Base-by-base conservation (phyloP, 768 basidiomycete genomes). In the Macrolepiota dolichaula region DNA sequence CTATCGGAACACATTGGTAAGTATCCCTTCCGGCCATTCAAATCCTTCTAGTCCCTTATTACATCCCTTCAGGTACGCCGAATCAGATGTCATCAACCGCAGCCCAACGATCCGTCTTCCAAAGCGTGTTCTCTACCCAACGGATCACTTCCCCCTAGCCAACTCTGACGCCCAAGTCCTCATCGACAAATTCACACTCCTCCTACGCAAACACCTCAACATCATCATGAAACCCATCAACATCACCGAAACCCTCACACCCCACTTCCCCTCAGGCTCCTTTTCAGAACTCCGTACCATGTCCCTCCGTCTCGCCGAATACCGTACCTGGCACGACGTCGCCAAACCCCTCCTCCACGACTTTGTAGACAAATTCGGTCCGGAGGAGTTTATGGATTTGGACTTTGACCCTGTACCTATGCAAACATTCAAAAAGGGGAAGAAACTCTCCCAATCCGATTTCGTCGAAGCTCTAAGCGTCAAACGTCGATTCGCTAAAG, bases 301-400 rank as follows among this genome's bases (percentile, higher is more conserved):
- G 1, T 75, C 75, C 27, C 75, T 74, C 60, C 68, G 66, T 15
- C 71, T 76, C 9, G 72, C 71, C 1, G 74, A 76, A 63, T 76
- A 75, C 59, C 72, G 71, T 12, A 72, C 76, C 0, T 77, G 74
- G 73, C 60, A 66, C 1, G 64, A 65, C 22, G 74, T 77, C 12
- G 76, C 72, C 4, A 67, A 71, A 37, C 76, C 76, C 4, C 68
- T 73, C n/a, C 63, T 70, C 13, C 64, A 71, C 19, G 58, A 55
- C 17, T 70, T 70, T 57, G 15, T 66, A 0, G 24, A 63, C 3
- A 65, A 64, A 37, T 73, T 69, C 46, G 67, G 68, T 10, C 52
- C 58, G 11, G 53, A 63, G 13, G 74, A 75, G 0, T 51, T 62
- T 13, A 12, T 61, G 10, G 53, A 55, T 19, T 49, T 61, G 5